Conservation (phyloP, 441 rosid genomes). For the Manihot esculenta region DNA sequence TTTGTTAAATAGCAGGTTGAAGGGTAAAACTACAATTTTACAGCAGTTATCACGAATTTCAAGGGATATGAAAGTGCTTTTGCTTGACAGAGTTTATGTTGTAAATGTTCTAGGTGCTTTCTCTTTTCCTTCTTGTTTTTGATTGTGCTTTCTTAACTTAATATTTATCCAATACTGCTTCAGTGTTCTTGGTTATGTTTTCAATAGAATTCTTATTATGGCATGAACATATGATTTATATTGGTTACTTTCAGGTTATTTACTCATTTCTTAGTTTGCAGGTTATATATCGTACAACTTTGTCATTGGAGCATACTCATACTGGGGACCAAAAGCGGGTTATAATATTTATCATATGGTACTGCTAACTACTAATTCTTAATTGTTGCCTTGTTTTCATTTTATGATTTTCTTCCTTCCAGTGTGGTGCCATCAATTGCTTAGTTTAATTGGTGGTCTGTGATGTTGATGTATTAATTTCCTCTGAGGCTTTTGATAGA, state of each 20-base stretch:
- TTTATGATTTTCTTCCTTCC: background rate
- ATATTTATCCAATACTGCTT: conserved; percentile 6
- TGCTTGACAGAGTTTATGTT: conserved; percentile 65
- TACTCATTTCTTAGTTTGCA: conserved; percentile 26
- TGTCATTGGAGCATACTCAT: conserved; percentile 95
- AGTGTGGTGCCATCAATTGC: background rate
- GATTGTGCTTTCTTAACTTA: background rate
- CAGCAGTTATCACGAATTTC: conserved; percentile 56
- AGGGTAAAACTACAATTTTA: conserved; percentile 20
- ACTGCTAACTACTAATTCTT: conserved; percentile 5
- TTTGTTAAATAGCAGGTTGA: conserved; percentile 38
- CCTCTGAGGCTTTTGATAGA: conserved; percentile 39
- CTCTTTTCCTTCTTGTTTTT: background rate
- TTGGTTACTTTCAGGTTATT: background rate
- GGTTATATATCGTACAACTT: conserved; percentile 86
- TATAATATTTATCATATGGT: conserved; percentile 80
- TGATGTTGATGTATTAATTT: conserved; percentile 11
- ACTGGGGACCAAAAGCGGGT: conserved; percentile 99
- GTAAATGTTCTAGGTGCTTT: conserved; percentile 75
- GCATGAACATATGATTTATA: background rate
- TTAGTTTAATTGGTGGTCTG: background rate
- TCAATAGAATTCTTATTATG: background rate
- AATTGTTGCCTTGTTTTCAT: background rate
- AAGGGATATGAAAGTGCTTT: conserved; percentile 62
- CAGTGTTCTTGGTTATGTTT: background rate